Conservation (phyloP, 1,284 basidiomycete species). For the Cutaneotrichosporon mucoides region DNA sequence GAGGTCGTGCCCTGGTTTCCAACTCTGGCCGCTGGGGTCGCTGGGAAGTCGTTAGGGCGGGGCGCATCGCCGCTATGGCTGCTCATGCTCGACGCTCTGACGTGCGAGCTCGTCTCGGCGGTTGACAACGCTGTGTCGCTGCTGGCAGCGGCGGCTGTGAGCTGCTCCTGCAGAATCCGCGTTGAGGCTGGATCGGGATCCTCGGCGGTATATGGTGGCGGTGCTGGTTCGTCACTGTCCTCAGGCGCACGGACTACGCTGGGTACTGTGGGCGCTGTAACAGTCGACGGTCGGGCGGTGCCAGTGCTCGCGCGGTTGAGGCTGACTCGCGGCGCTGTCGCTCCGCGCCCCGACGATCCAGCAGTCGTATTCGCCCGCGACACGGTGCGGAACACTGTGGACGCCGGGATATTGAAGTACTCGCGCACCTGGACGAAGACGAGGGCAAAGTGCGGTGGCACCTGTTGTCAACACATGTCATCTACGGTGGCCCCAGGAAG, state of each 20-base stretch:
- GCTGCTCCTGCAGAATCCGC: constrained; percentile 30
- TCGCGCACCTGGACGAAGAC: constrained; percentile 10
- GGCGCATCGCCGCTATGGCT: constrained; percentile 5
- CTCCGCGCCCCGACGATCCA: neutral
- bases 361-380: neutral
- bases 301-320: neutral
- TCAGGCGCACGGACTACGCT: neutral
- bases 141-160: constrained; percentile 22
- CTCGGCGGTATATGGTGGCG: constrained; percentile 39
- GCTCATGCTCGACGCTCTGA: neutral
- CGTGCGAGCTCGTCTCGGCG: too few relatives aligned
- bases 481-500: too few relatives aligned
- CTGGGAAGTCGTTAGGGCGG: constrained; percentile 7
- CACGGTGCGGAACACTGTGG: neutral
- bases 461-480: constrained; percentile 3
- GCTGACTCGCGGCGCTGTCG: neutral
- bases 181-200: constrained; percentile 46
- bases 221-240: constrained; percentile 28
- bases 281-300: neutral
- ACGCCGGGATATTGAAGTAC: constrained; percentile 7
- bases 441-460: constrained; percentile 2
- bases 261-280: neutral
- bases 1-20: neutral
- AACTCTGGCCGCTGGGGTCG: constrained; percentile 5
- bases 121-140: neutral